A percentile compares a stretch with the other conserved stretches of the same genome.
phyloP scores from a whole-genome alignment of 23 red algal species.

The Gracilaria gracilis region DNA sequence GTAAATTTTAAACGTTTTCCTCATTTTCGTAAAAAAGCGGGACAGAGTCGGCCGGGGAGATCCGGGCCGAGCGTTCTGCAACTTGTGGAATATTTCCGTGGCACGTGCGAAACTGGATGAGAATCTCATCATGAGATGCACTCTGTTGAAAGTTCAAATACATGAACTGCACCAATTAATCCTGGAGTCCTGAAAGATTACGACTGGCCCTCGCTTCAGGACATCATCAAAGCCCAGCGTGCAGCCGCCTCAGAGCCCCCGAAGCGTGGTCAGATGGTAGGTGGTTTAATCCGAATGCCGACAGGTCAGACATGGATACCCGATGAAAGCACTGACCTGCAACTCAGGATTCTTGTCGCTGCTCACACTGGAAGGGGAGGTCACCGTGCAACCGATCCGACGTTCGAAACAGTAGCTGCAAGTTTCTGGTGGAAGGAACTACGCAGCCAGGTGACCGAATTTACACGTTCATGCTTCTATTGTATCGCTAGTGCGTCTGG shows the following conservation, averaged over 20 bases:
- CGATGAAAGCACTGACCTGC: not conserved
- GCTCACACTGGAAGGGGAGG: slow-evolving; percentile 25
- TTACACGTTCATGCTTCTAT: slow-evolving; percentile 7
- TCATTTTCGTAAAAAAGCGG: no score
- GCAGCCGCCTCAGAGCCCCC: not conserved
- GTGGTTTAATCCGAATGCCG: not conserved
- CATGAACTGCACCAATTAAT: not conserved
- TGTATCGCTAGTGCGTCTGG: slow-evolving; percentile 30
- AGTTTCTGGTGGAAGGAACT: slow-evolving; percentile 16
- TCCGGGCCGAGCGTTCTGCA: no score
- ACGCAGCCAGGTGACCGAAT: not conserved
- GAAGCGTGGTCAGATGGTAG: not conserved
- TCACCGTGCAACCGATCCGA: slow-evolving; percentile 19
- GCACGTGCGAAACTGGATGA: no score
- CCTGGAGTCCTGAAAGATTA: not conserved
- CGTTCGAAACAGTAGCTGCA: not conserved
- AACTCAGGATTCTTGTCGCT: slow-evolving; percentile 3
- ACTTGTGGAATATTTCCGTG: no score
- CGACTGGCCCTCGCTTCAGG: not conserved
- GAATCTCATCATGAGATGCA: no score
- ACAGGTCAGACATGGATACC: slow-evolving; percentile 37
- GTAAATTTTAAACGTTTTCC: no score
- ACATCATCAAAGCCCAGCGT: not conserved
- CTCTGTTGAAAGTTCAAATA: no score
- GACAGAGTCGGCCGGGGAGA: no score